Evolutionary conservation across 768 basidiomycete species (phyloP).

Genomic region (Hortiboletus campestris): DNA sequence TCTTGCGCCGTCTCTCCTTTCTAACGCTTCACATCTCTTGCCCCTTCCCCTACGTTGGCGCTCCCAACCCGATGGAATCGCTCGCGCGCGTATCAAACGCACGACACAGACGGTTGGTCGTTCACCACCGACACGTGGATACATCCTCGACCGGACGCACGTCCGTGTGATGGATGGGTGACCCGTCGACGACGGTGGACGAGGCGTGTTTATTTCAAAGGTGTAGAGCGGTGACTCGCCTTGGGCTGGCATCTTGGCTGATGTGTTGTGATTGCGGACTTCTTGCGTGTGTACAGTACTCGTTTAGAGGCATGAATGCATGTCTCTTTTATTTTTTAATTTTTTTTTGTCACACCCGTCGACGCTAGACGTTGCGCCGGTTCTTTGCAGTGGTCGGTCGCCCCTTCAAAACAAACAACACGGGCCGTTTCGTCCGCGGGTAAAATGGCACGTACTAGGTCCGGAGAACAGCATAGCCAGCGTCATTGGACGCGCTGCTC

Average conservation of each 20-base stretch:
- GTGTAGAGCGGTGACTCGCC: neutral
- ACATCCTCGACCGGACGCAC: constrained; percentile 40
- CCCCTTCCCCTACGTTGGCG: neutral
- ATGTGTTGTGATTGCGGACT: too few species aligned
- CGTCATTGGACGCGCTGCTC: too few species aligned
- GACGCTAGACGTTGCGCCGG: too few species aligned
- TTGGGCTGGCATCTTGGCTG: too few species aligned
- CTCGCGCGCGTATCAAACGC: too few species aligned
- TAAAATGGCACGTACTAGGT: too few species aligned
- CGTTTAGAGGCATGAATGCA: neutral
- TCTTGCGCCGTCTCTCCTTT: neutral
- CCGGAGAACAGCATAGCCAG: too few species aligned
- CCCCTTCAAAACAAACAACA: too few species aligned
- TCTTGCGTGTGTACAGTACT: neutral
- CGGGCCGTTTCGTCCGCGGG: too few species aligned
- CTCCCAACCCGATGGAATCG: too few species aligned
- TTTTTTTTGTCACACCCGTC: too few species aligned
- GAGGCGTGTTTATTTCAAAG: constrained; percentile 51
- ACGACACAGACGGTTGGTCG: constrained; percentile 59
- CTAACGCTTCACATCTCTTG: neutral
- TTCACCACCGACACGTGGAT: constrained; percentile 80
- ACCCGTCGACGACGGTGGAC: constrained; percentile 72
- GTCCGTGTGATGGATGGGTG: constrained; percentile 45
- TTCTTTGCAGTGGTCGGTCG: too few species aligned
- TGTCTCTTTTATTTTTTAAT: neutral